Base-by-base conservation (phyloP, 768 basidiomycete species). In the Tephrocybe rancida region DNA sequence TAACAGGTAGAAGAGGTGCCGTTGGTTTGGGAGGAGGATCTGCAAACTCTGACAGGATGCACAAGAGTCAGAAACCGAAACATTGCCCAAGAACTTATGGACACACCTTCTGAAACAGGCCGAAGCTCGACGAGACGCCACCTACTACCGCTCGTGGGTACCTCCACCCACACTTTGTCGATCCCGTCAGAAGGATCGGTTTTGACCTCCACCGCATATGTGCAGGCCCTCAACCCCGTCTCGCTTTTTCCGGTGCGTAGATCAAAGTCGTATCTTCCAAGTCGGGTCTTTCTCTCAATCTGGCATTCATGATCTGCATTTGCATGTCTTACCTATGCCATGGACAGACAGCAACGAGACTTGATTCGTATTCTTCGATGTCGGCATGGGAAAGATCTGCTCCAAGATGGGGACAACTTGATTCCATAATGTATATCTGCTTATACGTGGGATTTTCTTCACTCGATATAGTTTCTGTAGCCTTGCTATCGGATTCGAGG, bases 341-440 rank as follows among this genome's bases (percentile, higher is more conserved):
- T 2, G 87, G 88, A 67, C 87, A 90, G 10, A 88, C 87, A 9
- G 84, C 83, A 1, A 89, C 82, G 3, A 82, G 58, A 18, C 80
- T 78, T 11, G 68, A 70, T 44, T 85, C 85, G 55, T 78, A 84
- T 50, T 81, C 84, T 61, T 89, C 87, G n/a, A 89, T 87, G 35
- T 88, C 87, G 1, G 88, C 88, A 71, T 90, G 87, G 13, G 85
- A 87, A 68, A 91, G 75, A 50, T 91, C 88, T 19, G 88, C 89
- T 2, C 89, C 88, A 7, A 91, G 76, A 70, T 92, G 90, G 3
- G 90, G 90, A 65, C 90, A 92, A 9, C 77, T 81, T 4, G 87
- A 82, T 67, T 92, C 89, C 89, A 92, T 92, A 7, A 82, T 83
- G 63, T 90, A 92, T 11, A 91, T 72, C 59, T 89, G 79, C 16